Base-by-base conservation (phyloP, 768 basidiomycete genomes). In the Stropharia rugosoannulata region DNA sequence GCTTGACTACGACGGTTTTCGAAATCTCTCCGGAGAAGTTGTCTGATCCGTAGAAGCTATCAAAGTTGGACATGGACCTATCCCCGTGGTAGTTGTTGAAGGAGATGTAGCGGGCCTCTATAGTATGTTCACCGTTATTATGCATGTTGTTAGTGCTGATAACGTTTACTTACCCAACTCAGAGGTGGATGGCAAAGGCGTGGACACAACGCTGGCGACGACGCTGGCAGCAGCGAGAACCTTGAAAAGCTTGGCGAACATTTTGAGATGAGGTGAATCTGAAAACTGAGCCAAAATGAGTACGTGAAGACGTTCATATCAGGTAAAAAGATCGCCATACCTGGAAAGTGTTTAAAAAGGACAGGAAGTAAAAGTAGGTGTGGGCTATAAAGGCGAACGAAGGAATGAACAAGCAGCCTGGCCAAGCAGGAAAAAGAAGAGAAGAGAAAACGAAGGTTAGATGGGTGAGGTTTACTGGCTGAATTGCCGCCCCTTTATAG, bases 41-140 rank as follows among this genome's bases (percentile, higher is more conserved):
- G 50, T 73, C 72, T 6, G 64, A 54, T 12, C 79, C 78, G 55
- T 76, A 75, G 68, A 80, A 80, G 68, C 73, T 71, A 58, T 79
- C 79, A 60, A 80, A 79, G 54, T 67, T 66, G 51, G 55, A 55
- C 47, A 76, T 51, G 11, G 71, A 75, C 49, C 66, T 60, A 58
- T 72, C 63, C 5, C 77, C 77, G 4, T 67, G 63, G 70, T 74
- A 80, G 66, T 68, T 68, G 59, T 72, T 62, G 64, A 75, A 72
- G 11, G 66, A 69, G 49, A 55, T 52, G 32, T 40, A 49, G 27
- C 58, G 61, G 41, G 48, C 55, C 15, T 49, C 57, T 54, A 38
- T 11, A 32, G 3, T 12, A 44, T 19, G 22, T 56, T 7, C 43
- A 15, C 9, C 3, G 19, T 1, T 5, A 49, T 5, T 32, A 6